Base-by-base conservation (phyloP, 345 rosid species). In the Salix dunnii region DNA sequence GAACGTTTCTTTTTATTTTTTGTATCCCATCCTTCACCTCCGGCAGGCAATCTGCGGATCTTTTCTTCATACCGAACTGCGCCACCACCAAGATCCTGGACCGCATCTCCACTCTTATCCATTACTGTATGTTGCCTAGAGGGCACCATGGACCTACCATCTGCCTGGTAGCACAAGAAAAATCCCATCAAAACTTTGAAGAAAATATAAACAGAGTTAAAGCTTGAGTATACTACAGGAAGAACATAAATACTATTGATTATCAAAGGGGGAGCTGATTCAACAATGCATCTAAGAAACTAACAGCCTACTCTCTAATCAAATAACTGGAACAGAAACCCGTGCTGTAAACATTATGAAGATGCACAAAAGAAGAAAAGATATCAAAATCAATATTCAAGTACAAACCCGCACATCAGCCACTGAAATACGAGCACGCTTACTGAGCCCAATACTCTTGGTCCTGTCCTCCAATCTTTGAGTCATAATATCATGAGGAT, bases 21-120 rank as follows among this genome's bases (percentile, higher is more conserved):
- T 77, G 86, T 90, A 68, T 93, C 99, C 98, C 99, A 93, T 82
- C 90, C 94, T 80, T 96, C 99, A 76, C 96, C 92, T 76, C 90
- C 93, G 78, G 89, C 86, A 60, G 97, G 93, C 80, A 93, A 80
- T 83, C 86, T 89, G 71, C 89, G 92, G 31, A 91, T 91, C 88
- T 91, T 96, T 80, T 90, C 99, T 77, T 91, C 98, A 67, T 78
- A 77, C 71, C 86, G 84, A 81, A 75, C 81, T 65, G 90, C 38
- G 65, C 80, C 85, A 28, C 85, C 96, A 84, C 82, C 83, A 77
- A 82, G 78, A 82, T 84, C 84, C 66, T 89, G 90, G 48, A 85
- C 86, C 81, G 86, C 78, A 73, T 91, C 95, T 81, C 86, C 88
- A 78, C 86, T 90, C 82, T 88, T 93, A 75, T 91, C 98, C 36